Evolutionary conservation across 2,329 filamentous ascomycete species (phyloP).

Genomic region (Hymenoscyphus repandus): DNA sequence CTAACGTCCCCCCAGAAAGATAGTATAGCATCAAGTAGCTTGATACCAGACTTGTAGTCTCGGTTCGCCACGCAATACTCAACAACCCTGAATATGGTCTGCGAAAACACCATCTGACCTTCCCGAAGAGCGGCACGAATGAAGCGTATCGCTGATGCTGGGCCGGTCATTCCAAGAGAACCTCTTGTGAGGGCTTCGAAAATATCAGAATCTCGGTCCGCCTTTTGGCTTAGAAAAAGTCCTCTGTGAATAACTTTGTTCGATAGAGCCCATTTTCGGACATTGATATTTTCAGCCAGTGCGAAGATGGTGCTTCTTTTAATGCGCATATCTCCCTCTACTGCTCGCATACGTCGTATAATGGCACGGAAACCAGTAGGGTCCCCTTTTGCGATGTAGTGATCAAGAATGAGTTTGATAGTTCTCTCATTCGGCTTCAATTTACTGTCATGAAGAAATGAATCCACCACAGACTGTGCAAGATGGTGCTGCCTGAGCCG

Average conservation of each 20-base stretch:
- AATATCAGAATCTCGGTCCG: constrained; percentile 20
- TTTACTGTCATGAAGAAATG: constrained; percentile 39
- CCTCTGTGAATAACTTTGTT: constrained; percentile 19
- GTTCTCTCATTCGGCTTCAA: constrained; percentile 24
- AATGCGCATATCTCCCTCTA: constrained; percentile 16
- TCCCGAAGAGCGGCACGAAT: constrained; percentile 26
- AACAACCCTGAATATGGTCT: constrained; percentile 20
- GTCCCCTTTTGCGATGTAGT: constrained; percentile 25
- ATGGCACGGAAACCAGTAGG: constrained; percentile 21
- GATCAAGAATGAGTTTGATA: constrained; percentile 26
- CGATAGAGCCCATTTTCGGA: constrained; percentile 22
- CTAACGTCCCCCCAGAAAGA: constrained; percentile 15
- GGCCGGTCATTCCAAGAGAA: constrained; percentile 18
- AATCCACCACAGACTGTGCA: constrained; percentile 47
- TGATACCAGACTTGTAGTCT: constrained; percentile 21
- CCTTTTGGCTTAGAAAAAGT: constrained; percentile 20
- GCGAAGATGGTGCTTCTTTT: constrained; percentile 10
- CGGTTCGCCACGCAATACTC: constrained; percentile 16
- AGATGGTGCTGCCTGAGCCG: constrained; percentile 44
- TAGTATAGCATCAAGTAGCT: constrained; percentile 21
- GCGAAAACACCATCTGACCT: constrained; percentile 16
- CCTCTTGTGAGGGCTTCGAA: constrained; percentile 28
- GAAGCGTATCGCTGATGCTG: constrained; percentile 20
- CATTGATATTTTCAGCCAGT: constrained; percentile 3
- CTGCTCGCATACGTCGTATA: constrained; percentile 26